These are phyloP conservation scores for Trichoderma simmonsii DNA, from an alignment of 2,329 filamentous ascomycete species.

Conservation along the genomic window DNA sequence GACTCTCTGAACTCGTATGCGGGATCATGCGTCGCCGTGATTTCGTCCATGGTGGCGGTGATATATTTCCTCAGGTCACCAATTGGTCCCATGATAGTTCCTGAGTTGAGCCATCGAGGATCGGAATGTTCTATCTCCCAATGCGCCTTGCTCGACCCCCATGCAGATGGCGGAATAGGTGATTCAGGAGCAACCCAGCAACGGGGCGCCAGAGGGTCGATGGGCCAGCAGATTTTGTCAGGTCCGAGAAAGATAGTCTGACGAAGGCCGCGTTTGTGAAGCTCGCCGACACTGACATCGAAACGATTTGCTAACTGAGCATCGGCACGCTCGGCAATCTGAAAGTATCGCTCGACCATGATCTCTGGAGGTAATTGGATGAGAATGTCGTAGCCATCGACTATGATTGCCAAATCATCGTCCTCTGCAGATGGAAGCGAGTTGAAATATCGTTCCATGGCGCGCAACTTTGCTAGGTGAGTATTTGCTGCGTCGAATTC, in stretches of 20 bases:
- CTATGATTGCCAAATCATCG: constrained; percentile 60
- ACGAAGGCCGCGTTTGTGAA: constrained; percentile 31
- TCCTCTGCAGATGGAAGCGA: constrained; percentile 33
- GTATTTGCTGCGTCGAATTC: constrained; percentile 34
- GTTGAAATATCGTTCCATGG: constrained; percentile 35
- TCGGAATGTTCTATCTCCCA: constrained; percentile 32
- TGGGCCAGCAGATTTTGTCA: constrained; percentile 45
- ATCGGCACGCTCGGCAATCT: constrained; percentile 52
- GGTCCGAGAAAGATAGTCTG: constrained; percentile 44
- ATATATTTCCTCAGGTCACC: constrained; percentile 30
- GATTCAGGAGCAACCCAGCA: constrained; percentile 42
- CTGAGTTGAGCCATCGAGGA: constrained; percentile 44
- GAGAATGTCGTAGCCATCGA: constrained; percentile 62
- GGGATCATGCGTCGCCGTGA: constrained; percentile 35
- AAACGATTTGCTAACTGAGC: constrained; percentile 48
- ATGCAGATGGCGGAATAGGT: constrained; percentile 31
- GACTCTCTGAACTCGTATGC: constrained; percentile 34
- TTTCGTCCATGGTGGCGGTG: constrained; percentile 27
- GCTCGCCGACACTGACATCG: constrained; percentile 36
- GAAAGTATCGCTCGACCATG: constrained; percentile 60
- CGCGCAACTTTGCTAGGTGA: constrained; percentile 41
- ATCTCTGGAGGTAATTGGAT: constrained; percentile 64
- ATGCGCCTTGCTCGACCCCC: constrained; percentile 36
- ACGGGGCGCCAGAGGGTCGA: constrained; percentile 34
- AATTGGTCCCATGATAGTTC: constrained; percentile 43